Conservation (phyloP, 768 basidiomycete genomes). For the Rhodotorula graminis region DNA sequence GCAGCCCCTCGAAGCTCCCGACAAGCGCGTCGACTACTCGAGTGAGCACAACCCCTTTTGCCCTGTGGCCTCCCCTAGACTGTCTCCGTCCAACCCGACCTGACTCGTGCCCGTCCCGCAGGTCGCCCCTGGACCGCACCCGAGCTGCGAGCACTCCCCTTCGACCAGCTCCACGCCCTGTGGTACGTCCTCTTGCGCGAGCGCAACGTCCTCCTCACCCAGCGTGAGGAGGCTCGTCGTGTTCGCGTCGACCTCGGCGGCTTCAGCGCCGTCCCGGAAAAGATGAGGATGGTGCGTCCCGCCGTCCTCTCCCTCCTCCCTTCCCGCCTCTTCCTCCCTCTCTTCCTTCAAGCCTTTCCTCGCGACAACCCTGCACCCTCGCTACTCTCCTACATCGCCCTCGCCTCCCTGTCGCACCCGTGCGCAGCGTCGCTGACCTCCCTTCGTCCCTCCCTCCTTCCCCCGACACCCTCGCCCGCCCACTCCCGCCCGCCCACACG, state of each 20-base stretch:
- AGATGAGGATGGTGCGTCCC: slow-evolving; percentile 29
- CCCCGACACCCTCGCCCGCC: too few relatives aligned
- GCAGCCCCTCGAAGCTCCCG: slow-evolving; percentile 29
- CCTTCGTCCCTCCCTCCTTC: too few relatives aligned
- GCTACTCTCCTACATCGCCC: too few relatives aligned
- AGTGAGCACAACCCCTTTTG: too few relatives aligned
- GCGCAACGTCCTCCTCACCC: slow-evolving; percentile 82
- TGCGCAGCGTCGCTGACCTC: background rate
- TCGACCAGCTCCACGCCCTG: slow-evolving; percentile 84
- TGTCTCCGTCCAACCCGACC: background rate
- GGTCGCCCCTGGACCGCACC: slow-evolving; percentile 81
- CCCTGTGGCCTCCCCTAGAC: too few relatives aligned
- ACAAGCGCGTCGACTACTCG: slow-evolving; percentile 32
- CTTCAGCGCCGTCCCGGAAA: slow-evolving; percentile 38
- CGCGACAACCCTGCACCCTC: too few relatives aligned
- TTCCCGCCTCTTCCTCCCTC: background rate
- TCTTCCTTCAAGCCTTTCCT: too few relatives aligned
- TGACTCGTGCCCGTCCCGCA: slow-evolving; percentile 45
- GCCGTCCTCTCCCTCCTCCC: too few relatives aligned
- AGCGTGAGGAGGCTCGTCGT: slow-evolving; percentile 70
- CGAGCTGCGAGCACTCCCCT: slow-evolving; percentile 84
- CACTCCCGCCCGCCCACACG: background rate
- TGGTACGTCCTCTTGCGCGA: slow-evolving; percentile 91
- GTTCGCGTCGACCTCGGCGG: slow-evolving; percentile 48
- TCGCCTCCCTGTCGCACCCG: too few relatives aligned